Evolutionary conservation across 2,329 filamentous ascomycete genomes (phyloP), one percentile per base, ranked within the genome.

Genomic region (Leptosphaerulina australis): DNA sequence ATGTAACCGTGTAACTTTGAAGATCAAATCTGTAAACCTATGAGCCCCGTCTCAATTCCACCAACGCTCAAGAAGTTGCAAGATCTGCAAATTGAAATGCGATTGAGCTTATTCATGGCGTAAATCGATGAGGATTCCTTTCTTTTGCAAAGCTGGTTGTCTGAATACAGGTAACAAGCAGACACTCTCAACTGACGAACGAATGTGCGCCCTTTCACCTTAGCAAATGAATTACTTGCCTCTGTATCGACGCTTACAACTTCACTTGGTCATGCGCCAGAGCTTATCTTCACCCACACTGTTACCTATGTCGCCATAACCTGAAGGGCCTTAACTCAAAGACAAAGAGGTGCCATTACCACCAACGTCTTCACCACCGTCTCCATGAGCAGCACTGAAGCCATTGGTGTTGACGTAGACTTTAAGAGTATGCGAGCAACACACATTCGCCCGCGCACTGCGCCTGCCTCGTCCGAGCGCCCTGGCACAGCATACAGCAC

Each of bases 401-500:
- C 36, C 35, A 11, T 24, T n/a, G 4, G 21, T n/a, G n/a, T n/a
- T n/a, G n/a, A n/a, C n/a, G n/a, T n/a, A n/a, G n/a, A n/a, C n/a
- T n/a, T n/a, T n/a, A n/a, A 37, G 14, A 47, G 11, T 6, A 64
- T 64, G 61, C 28, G 34, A n/a, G 15, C 56, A 20, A 59, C 57
- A 9, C 52, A 55, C 37, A 43, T 66, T 38, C 50, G 44, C n/a
- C 55, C 62, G 11, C 55, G 56, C 44, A 47, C 58, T 17, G 25
- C 50, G 2, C 35, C 56, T 9, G 21, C 47, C 11, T 43, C 38
- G 6, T 41, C 56, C 1, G 64, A 64, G 3, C 35, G 41, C 1
- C 64, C 65, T 10, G 40, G 53, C 21, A 66, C 58, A 15, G 50
- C 58, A n/a, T 47, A 49, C 26, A 62, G 57, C 49, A 46, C 34